phyloP scores from a whole-genome alignment of 192 early-diverging fungal genomes.

The Coemansia sp. region DNA sequence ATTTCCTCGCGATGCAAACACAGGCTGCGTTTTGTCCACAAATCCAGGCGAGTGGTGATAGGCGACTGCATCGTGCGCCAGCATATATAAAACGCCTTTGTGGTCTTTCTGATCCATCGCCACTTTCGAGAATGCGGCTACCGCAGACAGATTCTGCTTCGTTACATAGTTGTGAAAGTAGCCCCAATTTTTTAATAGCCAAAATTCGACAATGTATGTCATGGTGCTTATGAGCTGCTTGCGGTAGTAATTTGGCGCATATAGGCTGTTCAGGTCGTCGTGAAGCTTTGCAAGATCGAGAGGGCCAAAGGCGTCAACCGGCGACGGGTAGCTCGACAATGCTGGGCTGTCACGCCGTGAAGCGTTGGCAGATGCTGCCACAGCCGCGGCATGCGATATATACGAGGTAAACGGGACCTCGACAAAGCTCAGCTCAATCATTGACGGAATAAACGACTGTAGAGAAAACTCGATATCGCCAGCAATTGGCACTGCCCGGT shows the following conservation, averaged over 20 bases:
- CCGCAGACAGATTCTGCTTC: conserved; percentile 53
- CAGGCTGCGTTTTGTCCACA: conserved; percentile 22
- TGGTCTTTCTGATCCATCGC: conserved; percentile 40
- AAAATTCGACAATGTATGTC: conserved; percentile 39
- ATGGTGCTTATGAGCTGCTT: conserved; percentile 45
- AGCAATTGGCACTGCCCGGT: conserved; percentile 65
- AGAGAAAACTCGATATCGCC: conserved; percentile 68
- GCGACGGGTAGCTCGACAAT: conserved; percentile 38
- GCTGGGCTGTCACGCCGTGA: conserved; percentile 43
- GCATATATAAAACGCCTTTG: conserved; percentile 28
- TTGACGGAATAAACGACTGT: conserved; percentile 57
- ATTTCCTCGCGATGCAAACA: conserved; percentile 58
- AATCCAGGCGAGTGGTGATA: conserved; percentile 39
- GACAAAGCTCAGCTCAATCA: conserved; percentile 66
- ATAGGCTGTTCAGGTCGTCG: conserved; percentile 39
- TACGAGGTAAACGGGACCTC: conserved; percentile 45
- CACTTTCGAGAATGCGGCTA: conserved; percentile 64
- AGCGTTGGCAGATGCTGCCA: conserved; percentile 18
- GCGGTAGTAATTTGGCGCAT: conserved; percentile 50
- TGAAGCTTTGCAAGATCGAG: conserved; percentile 44
- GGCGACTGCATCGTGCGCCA: conserved; percentile 57
- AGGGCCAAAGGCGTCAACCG: conserved; percentile 48
- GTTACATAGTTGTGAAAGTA: conserved; percentile 41
- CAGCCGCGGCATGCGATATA: conserved; percentile 40
- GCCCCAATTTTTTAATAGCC: conserved; percentile 37